phyloP scores from a whole-genome alignment of 2,329 filamentous ascomycete genomes.

The Fusarium sp. region DNA sequence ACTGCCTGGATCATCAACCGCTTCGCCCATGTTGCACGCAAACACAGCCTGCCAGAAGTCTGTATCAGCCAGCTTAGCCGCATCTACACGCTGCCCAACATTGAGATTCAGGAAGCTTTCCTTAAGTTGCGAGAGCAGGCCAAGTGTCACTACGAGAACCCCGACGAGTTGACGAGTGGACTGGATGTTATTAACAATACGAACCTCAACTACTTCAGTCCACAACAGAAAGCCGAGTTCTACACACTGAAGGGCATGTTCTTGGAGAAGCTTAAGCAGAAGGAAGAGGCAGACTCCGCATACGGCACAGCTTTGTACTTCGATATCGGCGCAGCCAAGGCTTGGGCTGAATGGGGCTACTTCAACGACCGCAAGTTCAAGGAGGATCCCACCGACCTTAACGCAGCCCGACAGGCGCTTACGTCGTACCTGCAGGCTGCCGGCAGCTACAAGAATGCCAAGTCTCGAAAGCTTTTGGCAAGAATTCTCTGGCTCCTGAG shows the following conservation, averaged over 20 bases:
- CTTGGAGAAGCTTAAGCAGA: slow-evolving; percentile 90
- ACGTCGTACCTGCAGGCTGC: slow-evolving; percentile 97
- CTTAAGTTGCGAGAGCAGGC: slow-evolving; percentile 98
- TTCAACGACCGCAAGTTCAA: slow-evolving; percentile 98
- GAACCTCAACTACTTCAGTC: slow-evolving; percentile 97
- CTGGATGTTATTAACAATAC: slow-evolving; percentile 99
- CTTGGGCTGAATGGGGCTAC: slow-evolving; percentile 99
- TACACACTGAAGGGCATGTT: slow-evolving; percentile 99
- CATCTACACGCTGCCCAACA: slow-evolving; percentile 98
- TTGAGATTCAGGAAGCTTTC: slow-evolving; percentile 99
- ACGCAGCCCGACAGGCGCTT: slow-evolving; percentile 88
- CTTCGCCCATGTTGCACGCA: slow-evolving; percentile 96
- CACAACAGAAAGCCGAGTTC: slow-evolving; percentile 97
- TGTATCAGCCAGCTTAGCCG: slow-evolving; percentile 97
- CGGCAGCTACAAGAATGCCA: slow-evolving; percentile 96
- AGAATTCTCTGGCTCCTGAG: slow-evolving; percentile 96
- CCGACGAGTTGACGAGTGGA: slow-evolving; percentile 89
- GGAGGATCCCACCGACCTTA: slow-evolving; percentile 83
- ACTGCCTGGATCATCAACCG: slow-evolving; percentile 99
- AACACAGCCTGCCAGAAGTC: slow-evolving; percentile 95
- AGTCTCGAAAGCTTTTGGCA: slow-evolving; percentile 92
- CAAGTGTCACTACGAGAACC: slow-evolving; percentile 98
- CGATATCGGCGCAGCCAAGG: slow-evolving; percentile 94
- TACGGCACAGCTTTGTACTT: slow-evolving; percentile 97
- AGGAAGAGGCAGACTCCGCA: slow-evolving; percentile 90